Evolutionary conservation across 2,329 filamentous ascomycete genomes (phyloP), one percentile per base, ranked within the genome.

Genomic region (Sordariomycetes sp.): DNA sequence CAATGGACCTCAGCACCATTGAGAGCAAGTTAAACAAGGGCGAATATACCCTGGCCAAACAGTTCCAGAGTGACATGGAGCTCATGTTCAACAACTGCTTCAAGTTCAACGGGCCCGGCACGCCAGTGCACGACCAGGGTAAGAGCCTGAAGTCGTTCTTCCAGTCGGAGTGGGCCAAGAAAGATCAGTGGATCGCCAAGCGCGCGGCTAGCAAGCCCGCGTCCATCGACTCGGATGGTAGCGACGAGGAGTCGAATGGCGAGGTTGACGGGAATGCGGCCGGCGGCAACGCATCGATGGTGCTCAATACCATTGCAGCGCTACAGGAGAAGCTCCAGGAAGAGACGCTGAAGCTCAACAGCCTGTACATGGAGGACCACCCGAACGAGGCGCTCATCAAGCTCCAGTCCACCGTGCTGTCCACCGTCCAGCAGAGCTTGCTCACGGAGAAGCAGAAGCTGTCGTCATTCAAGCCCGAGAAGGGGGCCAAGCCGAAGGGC

Each of bases 1-100:
- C 94, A 0, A 99, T 97, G 92, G 92, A 99, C 68, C 76, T 96
- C 54, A 77, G 80, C 17, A 96, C 89, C n/a, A 87, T 96, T 66
- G 77, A 81, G 39, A 77, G 78, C 50, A 95, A 95, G 70, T 77
- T 96, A 48, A 82, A 86, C 63, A 76, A 77, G 13, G 90, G 90
- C 28, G 82, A 90, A 58, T 97, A 97, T 66, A 80, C 83, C 62
- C 89, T 79, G 58, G 79, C 89, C 1, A 90, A 90, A 68, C 91
- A 96, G 52, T 90, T 97, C 64, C 87, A 95, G 65, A 80, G 80
- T 59, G 91, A 95, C 65, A 81, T 96, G 57, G 80, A 84, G 54
- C 80, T 90, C 58, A 91, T 97, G 62, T 86, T 96, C 65, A 78
- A 82, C 63, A 99, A 99, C 69, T 96, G 92, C 69, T 90, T 84